A percentile compares a stretch with the other conserved stretches of the same genome.
Evolutionary conservation across 1,284 basidiomycete species (phyloP).

Genomic region (Trichosporon faecale): DNA sequence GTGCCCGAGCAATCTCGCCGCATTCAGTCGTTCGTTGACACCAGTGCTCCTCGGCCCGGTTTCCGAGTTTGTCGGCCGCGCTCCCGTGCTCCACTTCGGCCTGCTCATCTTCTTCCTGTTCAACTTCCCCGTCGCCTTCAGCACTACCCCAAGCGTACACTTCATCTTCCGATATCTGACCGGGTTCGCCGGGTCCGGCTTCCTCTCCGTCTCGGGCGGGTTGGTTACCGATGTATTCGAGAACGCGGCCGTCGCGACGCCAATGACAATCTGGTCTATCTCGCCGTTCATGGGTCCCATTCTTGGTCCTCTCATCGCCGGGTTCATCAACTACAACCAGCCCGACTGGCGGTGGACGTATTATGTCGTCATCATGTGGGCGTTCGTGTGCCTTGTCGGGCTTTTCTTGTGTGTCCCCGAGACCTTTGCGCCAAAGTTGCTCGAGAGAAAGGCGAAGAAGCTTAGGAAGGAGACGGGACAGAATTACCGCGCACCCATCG

Average conservation of each 20-base stretch:
- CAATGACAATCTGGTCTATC: constrained; percentile 71
- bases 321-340: constrained; percentile 58
- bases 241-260: constrained; percentile 64
- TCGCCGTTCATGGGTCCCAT: constrained; percentile 73
- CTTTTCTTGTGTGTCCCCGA: constrained; percentile 63
- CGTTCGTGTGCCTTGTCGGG: constrained; percentile 46
- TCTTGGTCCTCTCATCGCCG: constrained; percentile 56
- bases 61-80: constrained; percentile 60
- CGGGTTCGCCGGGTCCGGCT: constrained; percentile 66
- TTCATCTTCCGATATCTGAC: constrained; percentile 68
- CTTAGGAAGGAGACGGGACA: constrained; percentile 58
- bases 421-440: constrained; percentile 66
- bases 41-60: constrained; percentile 59
- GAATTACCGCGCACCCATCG: constrained; percentile 61
- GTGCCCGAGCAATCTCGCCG: not conserved
- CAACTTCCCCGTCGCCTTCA: constrained; percentile 65
- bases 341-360: constrained; percentile 74
- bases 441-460: constrained; percentile 59
- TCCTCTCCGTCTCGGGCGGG: constrained; percentile 75
- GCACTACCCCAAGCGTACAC: constrained; percentile 55
- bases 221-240: constrained; percentile 71
- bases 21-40: not conserved
- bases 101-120: constrained; percentile 52
- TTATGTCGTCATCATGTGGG: constrained; percentile 61
- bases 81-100: constrained; percentile 32